Evolutionary conservation across 805 yeast genomes (phyloP).

Genomic region (Saturnispora zaruensis): DNA sequence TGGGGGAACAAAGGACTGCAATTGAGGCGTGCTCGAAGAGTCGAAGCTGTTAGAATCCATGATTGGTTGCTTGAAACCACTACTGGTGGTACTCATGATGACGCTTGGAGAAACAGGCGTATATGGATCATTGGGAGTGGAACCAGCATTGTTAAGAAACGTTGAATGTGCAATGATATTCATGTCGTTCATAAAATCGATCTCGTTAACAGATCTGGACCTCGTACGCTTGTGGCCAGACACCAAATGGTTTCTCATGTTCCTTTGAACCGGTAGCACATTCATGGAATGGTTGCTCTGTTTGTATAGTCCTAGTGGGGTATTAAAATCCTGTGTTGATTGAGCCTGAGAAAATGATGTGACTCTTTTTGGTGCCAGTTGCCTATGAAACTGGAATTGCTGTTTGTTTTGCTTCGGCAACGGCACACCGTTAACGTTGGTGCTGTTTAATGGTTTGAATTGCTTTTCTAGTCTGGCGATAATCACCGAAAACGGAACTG

Average conservation of each 20-base stretch:
- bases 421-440: no score
- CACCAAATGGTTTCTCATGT: constrained; percentile 7
- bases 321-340: neutral
- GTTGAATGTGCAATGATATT: constrained; percentile 4
- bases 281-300: neutral
- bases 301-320: constrained; percentile 3
- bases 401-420: constrained; percentile 1
- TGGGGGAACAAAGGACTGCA: neutral
- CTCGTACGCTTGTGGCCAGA: constrained; percentile 29
- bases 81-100: constrained; percentile 2
- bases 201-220: constrained; percentile 28
- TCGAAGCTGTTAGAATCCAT: constrained; percentile 1
- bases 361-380: neutral
- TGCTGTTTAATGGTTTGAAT: neutral
- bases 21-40: constrained; percentile 3
- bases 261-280: constrained; percentile 2
- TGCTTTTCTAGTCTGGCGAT: constrained; percentile 10
- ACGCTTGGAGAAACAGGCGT: constrained; percentile 7
- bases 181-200: constrained; percentile 15
- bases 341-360: neutral
- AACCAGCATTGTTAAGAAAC: neutral
- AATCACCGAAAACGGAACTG: constrained; percentile 22
- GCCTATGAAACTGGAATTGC: constrained; percentile 3
- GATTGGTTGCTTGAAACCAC: neutral
- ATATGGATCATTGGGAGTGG: constrained; percentile 4